Evolutionary conservation across 208 protist species (phyloP), one percentile per base, ranked within the genome.

Genomic region (Leishmania guyanensis): DNA sequence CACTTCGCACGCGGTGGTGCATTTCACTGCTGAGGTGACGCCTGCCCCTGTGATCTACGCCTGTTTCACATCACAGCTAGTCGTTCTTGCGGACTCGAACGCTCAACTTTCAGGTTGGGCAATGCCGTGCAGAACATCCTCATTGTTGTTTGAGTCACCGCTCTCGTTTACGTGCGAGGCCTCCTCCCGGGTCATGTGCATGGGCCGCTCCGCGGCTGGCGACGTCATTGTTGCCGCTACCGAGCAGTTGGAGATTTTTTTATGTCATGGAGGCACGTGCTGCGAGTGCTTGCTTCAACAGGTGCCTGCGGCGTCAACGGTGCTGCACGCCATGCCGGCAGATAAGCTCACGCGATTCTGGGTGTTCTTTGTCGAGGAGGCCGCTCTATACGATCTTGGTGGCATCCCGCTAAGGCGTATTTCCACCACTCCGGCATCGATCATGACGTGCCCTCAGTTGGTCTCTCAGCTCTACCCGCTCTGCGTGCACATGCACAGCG

Each of bases 81-180:
- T 76, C 3, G 51, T 79, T 46, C 75, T 89, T 9, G 86, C 78
- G 14, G 83, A 89, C 46, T 53, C 80, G 5, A 79, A 81, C 50
- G 84, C 82, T 9, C 60, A 68, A 50, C 69, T 85, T 16, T 66
- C 69, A 50, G 69, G 82, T 65, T 79, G 82, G 71, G 26, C 20
- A 50, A 36, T 10, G 16, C 22, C 51, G 20, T 2, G 60, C 39
- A 26, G 53, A 5, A 54, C 4, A n/a, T 16, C 54, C 0, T n/a
- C 39, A 16, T 26, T 48, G 3, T 12, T 76, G 2, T 80, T 84
- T 33, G 76, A 80, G 50, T 39, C 29, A 5, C 50, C 82, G 3
- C 77, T 56, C 9, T 26, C 60, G 0, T 73, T 74, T n/a, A 54
- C 77, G 20, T 74, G 69, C 33, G 82, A 85, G 71, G 82, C 82